Conservation (phyloP, 2,329 filamentous ascomycete genomes). For the Fusarium oligoseptatum region DNA sequence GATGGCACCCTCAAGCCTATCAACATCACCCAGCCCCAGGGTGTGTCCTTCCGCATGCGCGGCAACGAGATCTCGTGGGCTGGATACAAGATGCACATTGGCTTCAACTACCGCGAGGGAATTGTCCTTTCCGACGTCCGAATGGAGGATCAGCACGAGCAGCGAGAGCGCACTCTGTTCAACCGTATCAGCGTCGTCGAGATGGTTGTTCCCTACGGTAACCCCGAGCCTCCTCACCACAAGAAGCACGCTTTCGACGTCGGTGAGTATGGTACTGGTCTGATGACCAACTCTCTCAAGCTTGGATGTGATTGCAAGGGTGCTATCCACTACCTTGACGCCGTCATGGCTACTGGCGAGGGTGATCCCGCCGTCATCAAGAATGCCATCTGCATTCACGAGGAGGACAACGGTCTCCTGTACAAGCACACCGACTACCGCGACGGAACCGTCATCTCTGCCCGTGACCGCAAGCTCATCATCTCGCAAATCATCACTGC, state of each 20-base stretch:
- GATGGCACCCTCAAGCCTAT: slow-evolving; percentile 54
- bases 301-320: slow-evolving; percentile 91
- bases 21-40: slow-evolving; percentile 56
- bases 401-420: slow-evolving; percentile 66
- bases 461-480: slow-evolving; percentile 70
- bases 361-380: slow-evolving; percentile 86
- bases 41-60: slow-evolving; percentile 61
- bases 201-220: slow-evolving; percentile 82
- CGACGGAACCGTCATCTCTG: slow-evolving; percentile 69
- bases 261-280: slow-evolving; percentile 84
- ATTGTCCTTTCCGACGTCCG: slow-evolving; percentile 77
- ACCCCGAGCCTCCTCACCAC: slow-evolving; percentile 84
- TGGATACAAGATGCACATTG: slow-evolving; percentile 78
- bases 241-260: slow-evolving; percentile 86
- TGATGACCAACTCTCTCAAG: slow-evolving; percentile 86
- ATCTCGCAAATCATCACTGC: slow-evolving; percentile 75
- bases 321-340: slow-evolving; percentile 91
- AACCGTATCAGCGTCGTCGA: slow-evolving; percentile 77
- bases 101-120: slow-evolving; percentile 79
- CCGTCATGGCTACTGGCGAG: slow-evolving; percentile 84
- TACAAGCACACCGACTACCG: slow-evolving; percentile 76
- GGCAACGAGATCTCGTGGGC: slow-evolving; percentile 68
- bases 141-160: slow-evolving; percentile 66
- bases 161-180: slow-evolving; percentile 68
- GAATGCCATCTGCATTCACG: slow-evolving; percentile 94